Evolutionary conservation across 106 monocot species (phyloP).

Genomic region (Dioscorea zingiberensis): DNA sequence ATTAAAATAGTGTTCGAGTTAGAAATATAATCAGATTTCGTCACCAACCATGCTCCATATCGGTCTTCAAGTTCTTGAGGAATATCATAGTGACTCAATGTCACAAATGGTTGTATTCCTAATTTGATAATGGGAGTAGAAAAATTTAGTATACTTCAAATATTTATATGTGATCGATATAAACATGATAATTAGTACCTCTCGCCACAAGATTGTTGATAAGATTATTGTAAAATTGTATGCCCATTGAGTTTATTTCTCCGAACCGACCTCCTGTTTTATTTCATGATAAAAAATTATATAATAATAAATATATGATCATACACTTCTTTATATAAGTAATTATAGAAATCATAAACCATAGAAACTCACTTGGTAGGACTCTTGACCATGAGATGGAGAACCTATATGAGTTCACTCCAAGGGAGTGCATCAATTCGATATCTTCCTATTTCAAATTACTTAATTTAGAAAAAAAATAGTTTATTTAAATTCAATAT

Average conservation of each 20-base stretch:
- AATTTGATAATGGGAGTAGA: constrained; percentile 2
- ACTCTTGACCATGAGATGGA: constrained; percentile 25
- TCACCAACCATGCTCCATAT: constrained; percentile 41
- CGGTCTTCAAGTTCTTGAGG: constrained; percentile 48
- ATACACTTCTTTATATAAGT: neutral
- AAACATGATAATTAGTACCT: constrained; percentile 19
- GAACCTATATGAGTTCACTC: constrained; percentile 22
- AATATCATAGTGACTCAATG: constrained; percentile 39
- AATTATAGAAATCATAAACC: neutral
- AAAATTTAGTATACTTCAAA: no score
- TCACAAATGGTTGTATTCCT: constrained; percentile 62
- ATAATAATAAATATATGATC: neutral
- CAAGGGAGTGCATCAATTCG: constrained; percentile 19
- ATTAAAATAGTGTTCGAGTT: no score
- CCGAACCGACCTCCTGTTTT: constrained; percentile 48
- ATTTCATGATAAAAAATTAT: neutral
- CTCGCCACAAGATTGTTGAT: constrained; percentile 30
- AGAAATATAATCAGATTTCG: constrained; percentile 37
- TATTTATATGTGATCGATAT: no score
- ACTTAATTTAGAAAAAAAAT: neutral
- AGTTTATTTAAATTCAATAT: neutral
- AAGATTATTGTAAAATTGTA: constrained; percentile 46
- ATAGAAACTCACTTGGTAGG: constrained; percentile 13
- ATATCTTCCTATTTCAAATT: constrained; percentile 13
- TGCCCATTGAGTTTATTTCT: constrained; percentile 30